Evolutionary conservation across 192 early-diverging fungal species (phyloP), one percentile per base, ranked within the genome.

Genomic region (Coemansia sp.): DNA sequence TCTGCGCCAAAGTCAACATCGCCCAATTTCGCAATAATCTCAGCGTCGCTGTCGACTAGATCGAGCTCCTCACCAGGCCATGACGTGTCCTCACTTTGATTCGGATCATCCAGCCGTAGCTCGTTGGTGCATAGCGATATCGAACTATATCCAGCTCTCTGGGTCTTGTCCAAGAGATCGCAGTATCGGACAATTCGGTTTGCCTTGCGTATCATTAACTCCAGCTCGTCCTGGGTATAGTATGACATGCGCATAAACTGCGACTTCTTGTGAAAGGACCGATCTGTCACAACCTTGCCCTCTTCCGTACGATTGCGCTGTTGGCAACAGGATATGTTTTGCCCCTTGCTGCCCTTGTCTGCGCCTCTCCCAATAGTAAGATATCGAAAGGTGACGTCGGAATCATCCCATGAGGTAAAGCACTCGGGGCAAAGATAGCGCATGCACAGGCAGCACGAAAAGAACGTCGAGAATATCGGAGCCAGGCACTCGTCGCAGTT

Each of bases 61-160:
- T 80, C 78, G 24, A 80, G 70, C 20, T 29, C 38, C 51, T 69
- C 65, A 33, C 40, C 60, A 11, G 62, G 52, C 78, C 78, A 79
- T 62, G 73, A 62, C 16, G 29, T 40, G 41, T 79, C 78, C n/a
- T 61, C 65, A 22, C 42, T 49, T 20, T 55, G 66, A 27, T 52
- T 49, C 1, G 64, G 65, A 20, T 61, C 66, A 3, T 55, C 36
- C 5, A 74, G 54, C 15, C 42, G 33, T 3, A 79, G 69, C n/a
- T 65, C 72, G 20, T 79, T 73, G 27, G 78, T 52, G n/a, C 78
- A 79, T 8, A 79, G 68, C n/a, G 78, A 79, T 18, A 79, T 75
- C 9, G 78, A 63, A 66, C 73, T 79, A 55, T 79, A 79, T 18
- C 73, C 66, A 6, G 69, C 46, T 2, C 68, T 73, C 73, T 75